Evolutionary conservation across 805 yeast species (phyloP).

Genomic region (Hermanozyma aechmeae): DNA sequence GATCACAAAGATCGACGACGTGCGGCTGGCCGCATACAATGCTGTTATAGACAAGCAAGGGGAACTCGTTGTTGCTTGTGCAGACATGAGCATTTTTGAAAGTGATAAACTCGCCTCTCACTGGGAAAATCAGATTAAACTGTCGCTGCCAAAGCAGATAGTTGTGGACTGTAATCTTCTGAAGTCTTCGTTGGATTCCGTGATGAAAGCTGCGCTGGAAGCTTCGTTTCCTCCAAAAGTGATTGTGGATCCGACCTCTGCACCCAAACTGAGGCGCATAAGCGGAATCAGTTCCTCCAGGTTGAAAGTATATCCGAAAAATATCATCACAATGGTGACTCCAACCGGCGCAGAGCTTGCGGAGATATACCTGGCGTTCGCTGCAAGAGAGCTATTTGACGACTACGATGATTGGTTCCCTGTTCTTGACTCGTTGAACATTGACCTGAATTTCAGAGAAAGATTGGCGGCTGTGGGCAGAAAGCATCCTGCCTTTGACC

Average conservation of each 20-base stretch:
- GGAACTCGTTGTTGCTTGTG: constrained; percentile 63
- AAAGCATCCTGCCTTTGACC: constrained; percentile 11
- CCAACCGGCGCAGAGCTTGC: constrained; percentile 64
- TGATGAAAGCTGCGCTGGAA: constrained; percentile 3
- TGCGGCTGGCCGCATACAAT: constrained; percentile 59
- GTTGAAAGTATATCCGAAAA: constrained; percentile 39
- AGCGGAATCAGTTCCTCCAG: constrained; percentile 19
- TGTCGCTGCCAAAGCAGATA: constrained; percentile 38
- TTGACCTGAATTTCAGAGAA: constrained; percentile 38
- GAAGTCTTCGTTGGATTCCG: constrained; percentile 20
- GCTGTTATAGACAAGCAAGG: constrained; percentile 60
- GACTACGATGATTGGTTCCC: constrained; percentile 69
- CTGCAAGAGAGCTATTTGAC: constrained; percentile 28
- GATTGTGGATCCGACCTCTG: constrained; percentile 73
- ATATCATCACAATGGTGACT: constrained; percentile 40
- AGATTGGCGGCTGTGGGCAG: constrained; percentile 26
- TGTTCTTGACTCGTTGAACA: constrained; percentile 49
- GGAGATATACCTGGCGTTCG: constrained; percentile 43
- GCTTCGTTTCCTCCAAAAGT: constrained; percentile 17
- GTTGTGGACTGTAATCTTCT: constrained; percentile 66
- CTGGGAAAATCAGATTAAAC: constrained; percentile 23
- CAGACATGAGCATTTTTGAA: constrained; percentile 74
- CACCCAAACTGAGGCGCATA: constrained; percentile 46
- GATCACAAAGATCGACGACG: constrained; percentile 14
- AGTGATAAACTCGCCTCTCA: constrained; percentile 30